These are phyloP conservation scores for Sporothrix globosa DNA, from an alignment of 2,329 filamentous ascomycete species.

Conservation along the genomic window DNA sequence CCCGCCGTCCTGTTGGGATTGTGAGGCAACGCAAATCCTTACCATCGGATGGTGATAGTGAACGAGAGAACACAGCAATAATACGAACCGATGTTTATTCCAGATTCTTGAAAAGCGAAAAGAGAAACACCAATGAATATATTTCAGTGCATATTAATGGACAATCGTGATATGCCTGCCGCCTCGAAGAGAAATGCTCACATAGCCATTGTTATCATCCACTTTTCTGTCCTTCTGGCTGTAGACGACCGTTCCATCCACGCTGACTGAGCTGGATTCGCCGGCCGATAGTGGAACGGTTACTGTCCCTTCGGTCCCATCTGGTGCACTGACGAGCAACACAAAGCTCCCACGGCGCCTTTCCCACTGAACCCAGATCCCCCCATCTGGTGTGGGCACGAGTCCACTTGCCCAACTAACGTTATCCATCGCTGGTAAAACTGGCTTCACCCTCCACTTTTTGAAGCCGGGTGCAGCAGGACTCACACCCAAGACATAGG, in stretches of 20 bases:
- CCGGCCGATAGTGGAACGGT: conserved; percentile 36
- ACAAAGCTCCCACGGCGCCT: conserved; percentile 34
- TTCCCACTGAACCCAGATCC: conserved; percentile 48
- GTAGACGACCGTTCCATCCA: conserved; percentile 37
- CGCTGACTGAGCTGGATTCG: conserved; percentile 27
- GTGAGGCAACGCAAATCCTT: neutral
- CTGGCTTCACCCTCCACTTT: conserved; percentile 48
- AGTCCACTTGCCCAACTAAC: conserved; percentile 50
- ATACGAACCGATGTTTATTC: neutral
- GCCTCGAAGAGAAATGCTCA: conserved; percentile 31
- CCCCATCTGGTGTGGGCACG: conserved; percentile 49
- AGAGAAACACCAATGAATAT: neutral
- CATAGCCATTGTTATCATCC: conserved; percentile 37
- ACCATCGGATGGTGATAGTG: neutral
- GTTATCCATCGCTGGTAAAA: conserved; percentile 41
- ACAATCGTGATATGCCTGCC: conserved; percentile 29
- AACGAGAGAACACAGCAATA: neutral
- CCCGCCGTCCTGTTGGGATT: neutral
- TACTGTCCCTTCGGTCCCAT: conserved; percentile 41
- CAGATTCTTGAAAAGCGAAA: too few species aligned
- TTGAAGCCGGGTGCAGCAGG: conserved; percentile 51
- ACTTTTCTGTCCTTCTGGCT: conserved; percentile 41
- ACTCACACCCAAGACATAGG: conserved; percentile 52
- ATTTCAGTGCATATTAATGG: neutral
- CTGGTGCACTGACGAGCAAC: conserved; percentile 43